phyloP scores from a whole-genome alignment of 2,329 filamentous ascomycete species.

The Phyllachora maydis region DNA sequence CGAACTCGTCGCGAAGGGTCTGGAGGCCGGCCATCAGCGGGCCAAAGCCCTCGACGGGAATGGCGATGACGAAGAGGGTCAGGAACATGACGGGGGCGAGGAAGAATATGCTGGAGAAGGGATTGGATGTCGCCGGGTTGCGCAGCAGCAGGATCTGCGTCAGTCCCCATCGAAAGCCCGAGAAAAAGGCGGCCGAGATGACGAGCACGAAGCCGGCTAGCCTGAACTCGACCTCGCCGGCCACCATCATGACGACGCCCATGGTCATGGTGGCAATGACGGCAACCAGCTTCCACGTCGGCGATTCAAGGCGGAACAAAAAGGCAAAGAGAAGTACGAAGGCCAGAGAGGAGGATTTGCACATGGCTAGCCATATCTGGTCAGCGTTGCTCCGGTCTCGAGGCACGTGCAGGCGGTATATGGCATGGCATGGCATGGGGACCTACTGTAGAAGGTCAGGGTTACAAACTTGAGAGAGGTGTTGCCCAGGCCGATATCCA shows the following conservation, averaged over 20 bases:
- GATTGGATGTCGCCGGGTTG: constrained; percentile 88
- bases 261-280: constrained; percentile 86
- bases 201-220: constrained; percentile 74
- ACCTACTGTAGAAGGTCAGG: constrained; percentile 80
- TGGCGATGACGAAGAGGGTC: constrained; percentile 57
- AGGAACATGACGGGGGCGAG: constrained; percentile 95
- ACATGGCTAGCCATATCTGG: constrained; percentile 48
- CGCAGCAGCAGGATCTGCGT: constrained; percentile 89
- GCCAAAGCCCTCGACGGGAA: constrained; percentile 65
- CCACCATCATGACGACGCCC: constrained; percentile 96
- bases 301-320: constrained; percentile 72
- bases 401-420: neutral
- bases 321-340: constrained; percentile 95
- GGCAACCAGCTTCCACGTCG: constrained; percentile 64
- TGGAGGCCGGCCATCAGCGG: constrained; percentile 46
- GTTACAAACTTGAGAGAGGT: constrained; percentile 92
- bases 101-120: constrained; percentile 93
- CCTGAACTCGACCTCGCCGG: constrained; percentile 81
- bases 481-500: constrained; percentile 92
- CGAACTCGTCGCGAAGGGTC: constrained; percentile 45
- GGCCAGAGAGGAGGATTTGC: constrained; percentile 87
- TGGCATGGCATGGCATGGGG: neutral
- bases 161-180: constrained; percentile 94
- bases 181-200: constrained; percentile 86
- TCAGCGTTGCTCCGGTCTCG: constrained; percentile 4